Evolutionary conservation across 352 stramenopile genomes (phyloP).

Genomic region (Phytophthora idaei): DNA sequence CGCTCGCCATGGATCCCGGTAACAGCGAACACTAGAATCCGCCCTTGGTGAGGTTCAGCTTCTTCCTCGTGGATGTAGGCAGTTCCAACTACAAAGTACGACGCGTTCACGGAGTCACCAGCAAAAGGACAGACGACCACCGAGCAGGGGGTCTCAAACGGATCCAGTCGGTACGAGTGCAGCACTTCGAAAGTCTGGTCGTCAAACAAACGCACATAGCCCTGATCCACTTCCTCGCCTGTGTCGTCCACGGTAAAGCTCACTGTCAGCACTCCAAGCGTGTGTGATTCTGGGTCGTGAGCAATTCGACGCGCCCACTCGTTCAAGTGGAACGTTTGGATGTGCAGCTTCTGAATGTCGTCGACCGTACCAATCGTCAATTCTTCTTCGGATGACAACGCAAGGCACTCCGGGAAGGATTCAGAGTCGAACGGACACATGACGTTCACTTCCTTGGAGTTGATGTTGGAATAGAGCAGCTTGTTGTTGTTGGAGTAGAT

Average conservation of each 20-base stretch:
- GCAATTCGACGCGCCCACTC: slow-evolving; percentile 94
- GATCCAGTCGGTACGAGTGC: slow-evolving; percentile 87
- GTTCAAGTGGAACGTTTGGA: slow-evolving; percentile 95
- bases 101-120: slow-evolving; percentile 73
- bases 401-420: slow-evolving; percentile 94
- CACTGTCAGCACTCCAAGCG: slow-evolving; percentile 81
- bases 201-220: slow-evolving; percentile 95
- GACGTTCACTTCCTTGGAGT: slow-evolving; percentile 92
- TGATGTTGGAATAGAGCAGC: slow-evolving; percentile 96
- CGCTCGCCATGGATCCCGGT: slow-evolving; percentile 80
- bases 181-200: slow-evolving; percentile 96
- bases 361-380: slow-evolving; percentile 98
- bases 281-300: slow-evolving; percentile 82
- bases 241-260: slow-evolving; percentile 85
- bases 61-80: slow-evolving; percentile 95
- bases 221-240: slow-evolving; percentile 86
- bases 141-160: slow-evolving; percentile 88
- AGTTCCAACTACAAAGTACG: slow-evolving; percentile 89
- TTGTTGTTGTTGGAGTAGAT: slow-evolving; percentile 97
- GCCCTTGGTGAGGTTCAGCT: slow-evolving; percentile 94
- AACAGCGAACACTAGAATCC: slow-evolving; percentile 94
- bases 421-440: slow-evolving; percentile 94
- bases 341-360: slow-evolving; percentile 99
- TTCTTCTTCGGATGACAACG: slow-evolving; percentile 94
- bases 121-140: slow-evolving; percentile 81